Percentiles rank a stretch among this genome's conserved stretches.
Conservation (phyloP, 306 rosid genomes). For the Lathyrus aphaca region DNA sequence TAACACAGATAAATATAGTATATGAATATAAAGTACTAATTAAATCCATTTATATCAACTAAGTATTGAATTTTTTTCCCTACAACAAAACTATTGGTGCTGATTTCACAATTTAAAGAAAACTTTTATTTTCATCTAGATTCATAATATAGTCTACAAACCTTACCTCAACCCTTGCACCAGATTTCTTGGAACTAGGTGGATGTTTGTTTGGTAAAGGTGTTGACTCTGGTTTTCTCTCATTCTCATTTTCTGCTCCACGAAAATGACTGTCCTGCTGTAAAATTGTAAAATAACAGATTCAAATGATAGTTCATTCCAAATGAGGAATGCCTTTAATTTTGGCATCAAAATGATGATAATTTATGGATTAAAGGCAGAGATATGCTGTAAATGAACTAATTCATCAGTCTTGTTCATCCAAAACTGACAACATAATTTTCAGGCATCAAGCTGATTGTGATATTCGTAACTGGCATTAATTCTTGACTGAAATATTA, state of each 20-base stretch:
- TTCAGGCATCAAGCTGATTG: conserved; percentile 16
- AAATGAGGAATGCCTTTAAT: background rate
- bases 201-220: conserved; percentile 43
- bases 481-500: conserved; percentile 4
- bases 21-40: conserved; percentile 12
- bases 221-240: conserved; percentile 44
- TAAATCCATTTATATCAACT: conserved; percentile 6
- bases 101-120: conserved; percentile 5
- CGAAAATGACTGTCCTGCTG: conserved; percentile 56
- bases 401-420: background rate
- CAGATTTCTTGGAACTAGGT: conserved; percentile 54
- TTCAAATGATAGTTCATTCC: conserved; percentile 30
- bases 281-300: conserved; percentile 19
- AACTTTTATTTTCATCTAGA: conserved; percentile 6
- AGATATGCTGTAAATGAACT: background rate
- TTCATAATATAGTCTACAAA: conserved; percentile 33
- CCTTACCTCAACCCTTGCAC: conserved; percentile 67
- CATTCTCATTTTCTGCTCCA: conserved; percentile 44
- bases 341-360: background rate
- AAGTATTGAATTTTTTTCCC: background rate
- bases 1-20: background rate
- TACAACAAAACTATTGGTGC: background rate
- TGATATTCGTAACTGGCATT: conserved; percentile 22
- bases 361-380: conserved; percentile 8
- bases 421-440: conserved; percentile 19